phyloP scores from a whole-genome alignment of 1,284 basidiomycete genomes.

The Naganishia sp. region DNA sequence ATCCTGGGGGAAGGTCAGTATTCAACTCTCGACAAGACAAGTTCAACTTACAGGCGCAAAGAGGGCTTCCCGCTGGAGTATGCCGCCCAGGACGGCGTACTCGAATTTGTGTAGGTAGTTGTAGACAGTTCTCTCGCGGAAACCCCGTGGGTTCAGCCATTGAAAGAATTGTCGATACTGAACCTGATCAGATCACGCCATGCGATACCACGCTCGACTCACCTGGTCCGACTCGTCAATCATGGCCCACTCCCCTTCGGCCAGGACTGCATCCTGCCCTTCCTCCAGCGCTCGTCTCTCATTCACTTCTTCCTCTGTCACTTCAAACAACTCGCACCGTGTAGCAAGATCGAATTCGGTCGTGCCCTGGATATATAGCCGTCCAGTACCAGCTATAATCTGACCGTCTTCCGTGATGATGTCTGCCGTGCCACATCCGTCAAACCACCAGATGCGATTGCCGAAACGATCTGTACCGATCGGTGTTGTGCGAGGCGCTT shows the following conservation, averaged over 20 bases:
- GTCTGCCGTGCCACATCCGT: conserved; percentile 84
- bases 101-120: conserved; percentile 18
- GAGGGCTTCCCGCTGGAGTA: conserved; percentile 71
- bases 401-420: conserved; percentile 66
- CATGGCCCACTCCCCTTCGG: conserved; percentile 79
- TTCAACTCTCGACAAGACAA: too few relatives aligned
- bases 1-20: conserved; percentile 64
- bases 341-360: conserved; percentile 77
- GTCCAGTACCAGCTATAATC: conserved; percentile 76
- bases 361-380: conserved; percentile 86
- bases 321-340: conserved; percentile 58
- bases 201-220: conserved; percentile 33
- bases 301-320: conserved; percentile 39
- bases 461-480: conserved; percentile 89
- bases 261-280: conserved; percentile 70
- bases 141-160: conserved; percentile 9
- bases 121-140: conserved; percentile 5
- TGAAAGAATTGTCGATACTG: conserved; percentile 19
- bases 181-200: background rate
- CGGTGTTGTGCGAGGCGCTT: conserved; percentile 79
- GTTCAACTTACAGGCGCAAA: conserved; percentile 88
- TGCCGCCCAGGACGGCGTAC: conserved; percentile 31
- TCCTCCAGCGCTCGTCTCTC: conserved; percentile 70
- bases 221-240: conserved; percentile 87
- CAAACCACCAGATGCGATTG: conserved; percentile 97